A percentile compares a stretch with the other conserved stretches of the same genome.
Conservation (phyloP, 495 filamentous ascomycete genomes). For the Aspergillus diversus region DNA sequence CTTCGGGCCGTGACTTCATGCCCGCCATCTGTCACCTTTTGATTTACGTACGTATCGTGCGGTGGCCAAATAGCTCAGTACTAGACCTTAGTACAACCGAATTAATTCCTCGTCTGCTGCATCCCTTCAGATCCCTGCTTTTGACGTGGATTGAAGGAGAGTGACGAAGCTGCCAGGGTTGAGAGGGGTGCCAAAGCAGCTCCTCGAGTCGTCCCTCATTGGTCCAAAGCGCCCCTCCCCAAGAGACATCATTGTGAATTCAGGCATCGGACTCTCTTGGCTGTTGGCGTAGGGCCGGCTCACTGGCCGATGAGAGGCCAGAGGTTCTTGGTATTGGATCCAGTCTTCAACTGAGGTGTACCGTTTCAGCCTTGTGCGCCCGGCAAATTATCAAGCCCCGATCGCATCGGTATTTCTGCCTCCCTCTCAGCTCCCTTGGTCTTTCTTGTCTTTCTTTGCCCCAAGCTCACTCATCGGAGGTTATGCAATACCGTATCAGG, state of each 20-base stretch:
- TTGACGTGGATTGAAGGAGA: neutral
- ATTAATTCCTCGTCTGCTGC: neutral
- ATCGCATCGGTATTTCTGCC: too few relatives aligned
- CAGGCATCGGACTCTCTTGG: neutral
- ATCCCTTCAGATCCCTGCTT: neutral
- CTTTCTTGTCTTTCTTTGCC: too few relatives aligned
- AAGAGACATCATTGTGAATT: constrained; percentile 14
- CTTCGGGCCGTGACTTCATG: constrained; percentile 6
- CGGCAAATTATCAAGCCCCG: neutral
- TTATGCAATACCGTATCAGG: too few relatives aligned
- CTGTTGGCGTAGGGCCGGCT: neutral
- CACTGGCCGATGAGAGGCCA: neutral
- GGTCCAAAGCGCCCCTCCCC: neutral
- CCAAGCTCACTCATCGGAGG: too few relatives aligned
- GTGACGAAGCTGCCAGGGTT: neutral
- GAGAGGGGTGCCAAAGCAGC: neutral
- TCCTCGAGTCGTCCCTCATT: neutral
- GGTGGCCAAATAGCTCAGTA: neutral
- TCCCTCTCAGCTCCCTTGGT: too few relatives aligned
- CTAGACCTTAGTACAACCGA: neutral
- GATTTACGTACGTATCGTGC: neutral
- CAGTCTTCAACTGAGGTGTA: neutral
- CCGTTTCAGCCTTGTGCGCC: neutral
- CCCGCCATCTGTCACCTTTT: neutral
- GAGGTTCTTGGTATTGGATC: neutral